Evolutionary conservation across 441 rosid species (phyloP).

Genomic region (Capsella rubella): DNA sequence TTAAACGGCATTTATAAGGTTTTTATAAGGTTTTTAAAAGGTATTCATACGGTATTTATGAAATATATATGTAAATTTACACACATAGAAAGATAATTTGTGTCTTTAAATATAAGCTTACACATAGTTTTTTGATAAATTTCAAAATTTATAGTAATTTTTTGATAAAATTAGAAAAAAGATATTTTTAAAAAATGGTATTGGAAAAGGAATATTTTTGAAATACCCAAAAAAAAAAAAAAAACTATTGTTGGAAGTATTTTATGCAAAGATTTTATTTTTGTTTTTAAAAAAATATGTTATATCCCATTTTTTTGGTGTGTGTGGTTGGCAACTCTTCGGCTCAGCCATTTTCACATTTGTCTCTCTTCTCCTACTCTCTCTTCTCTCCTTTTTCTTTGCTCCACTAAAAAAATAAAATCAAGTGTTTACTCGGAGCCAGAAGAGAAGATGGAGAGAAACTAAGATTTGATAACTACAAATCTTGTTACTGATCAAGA

Average conservation of each 20-base stretch:
- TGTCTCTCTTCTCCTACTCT: slow-evolving; percentile 19
- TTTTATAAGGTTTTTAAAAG: no score
- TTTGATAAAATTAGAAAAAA: no score
- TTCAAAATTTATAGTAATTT: no score
- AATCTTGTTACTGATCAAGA: slow-evolving; percentile 19
- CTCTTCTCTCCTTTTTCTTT: slow-evolving; percentile 12
- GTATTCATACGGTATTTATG: no score
- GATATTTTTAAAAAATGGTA: no score
- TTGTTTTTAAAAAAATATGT: background rate
- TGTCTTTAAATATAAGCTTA: no score
- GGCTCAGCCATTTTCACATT: slow-evolving; percentile 23
- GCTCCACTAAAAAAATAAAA: slow-evolving; percentile 24
- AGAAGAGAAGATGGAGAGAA: slow-evolving; percentile 25
- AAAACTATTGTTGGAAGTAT: background rate
- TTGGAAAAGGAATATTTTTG: no score
- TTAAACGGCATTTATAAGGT: no score
- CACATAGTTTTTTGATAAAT: no score
- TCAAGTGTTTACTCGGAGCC: slow-evolving; percentile 3
- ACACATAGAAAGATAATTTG: no score
- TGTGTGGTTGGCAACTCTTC: slow-evolving; percentile 37
- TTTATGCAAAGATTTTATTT: background rate
- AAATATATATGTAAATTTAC: no score
- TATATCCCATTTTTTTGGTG: slow-evolving; percentile 18
- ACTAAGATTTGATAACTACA: slow-evolving; percentile 10
- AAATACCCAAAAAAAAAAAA: no score